These are phyloP conservation scores for Diversispora eburnea DNA, from an alignment of 192 early-diverging fungal species.

Conservation along the genomic window DNA sequence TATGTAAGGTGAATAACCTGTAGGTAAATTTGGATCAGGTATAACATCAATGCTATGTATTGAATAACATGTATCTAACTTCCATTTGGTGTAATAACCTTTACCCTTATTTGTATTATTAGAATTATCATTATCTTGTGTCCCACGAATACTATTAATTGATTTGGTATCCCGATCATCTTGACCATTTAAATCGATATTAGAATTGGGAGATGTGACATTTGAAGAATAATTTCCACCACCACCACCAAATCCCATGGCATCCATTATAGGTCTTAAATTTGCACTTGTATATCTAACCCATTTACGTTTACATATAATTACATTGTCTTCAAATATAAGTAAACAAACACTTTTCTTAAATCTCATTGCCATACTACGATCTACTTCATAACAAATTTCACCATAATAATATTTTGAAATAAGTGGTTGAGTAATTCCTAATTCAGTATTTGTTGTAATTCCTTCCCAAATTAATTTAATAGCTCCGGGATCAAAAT, in stretches of 20 bases:
- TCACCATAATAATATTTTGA: constrained; percentile 64
- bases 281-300: constrained; percentile 37
- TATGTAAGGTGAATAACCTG: constrained; percentile 38
- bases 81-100: constrained; percentile 71
- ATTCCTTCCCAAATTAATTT: constrained; percentile 54
- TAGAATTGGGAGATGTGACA: constrained; percentile 30
- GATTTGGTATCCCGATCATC: constrained; percentile 44
- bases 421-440: constrained; percentile 42
- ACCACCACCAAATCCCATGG: constrained; percentile 31
- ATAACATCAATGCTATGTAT: constrained; percentile 56
- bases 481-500: constrained; percentile 56
- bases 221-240: constrained; percentile 30
- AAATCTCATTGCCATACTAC: constrained; percentile 52
- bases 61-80: constrained; percentile 59
- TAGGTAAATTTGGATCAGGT: constrained; percentile 34
- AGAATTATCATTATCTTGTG: constrained; percentile 31
- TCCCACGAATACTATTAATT: constrained; percentile 42
- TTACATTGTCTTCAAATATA: constrained; percentile 61
- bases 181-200: constrained; percentile 14
- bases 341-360: constrained; percentile 61
- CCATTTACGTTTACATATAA: constrained; percentile 69
- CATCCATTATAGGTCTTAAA: constrained; percentile 32
- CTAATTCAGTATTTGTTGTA: constrained; percentile 1
- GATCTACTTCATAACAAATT: constrained; percentile 63
- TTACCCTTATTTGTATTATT: constrained; percentile 43